Evolutionary conservation across 768 basidiomycete genomes (phyloP), one percentile per base, ranked within the genome.

Genomic region (Boletus reticulatus): DNA sequence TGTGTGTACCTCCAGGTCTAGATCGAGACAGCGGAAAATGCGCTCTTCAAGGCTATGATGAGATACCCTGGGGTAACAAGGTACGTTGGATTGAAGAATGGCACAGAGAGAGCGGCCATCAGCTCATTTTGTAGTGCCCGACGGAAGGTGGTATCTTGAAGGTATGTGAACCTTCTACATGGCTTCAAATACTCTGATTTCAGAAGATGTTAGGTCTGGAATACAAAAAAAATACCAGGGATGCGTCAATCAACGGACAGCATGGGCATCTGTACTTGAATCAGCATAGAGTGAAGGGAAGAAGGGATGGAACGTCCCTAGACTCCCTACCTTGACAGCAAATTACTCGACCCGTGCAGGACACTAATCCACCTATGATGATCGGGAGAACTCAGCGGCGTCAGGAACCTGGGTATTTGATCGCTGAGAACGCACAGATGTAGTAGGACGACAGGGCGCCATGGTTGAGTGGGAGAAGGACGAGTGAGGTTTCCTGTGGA

Each of bases 281-380:
- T 22, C 47, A 16, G 57, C 14, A 37, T 38, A 11, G 66, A 66
- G 50, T 73, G 72, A 76, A 62, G 41, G 62, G 60, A 32, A 75
- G 60, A 32, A 72, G 65, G 29, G 73, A 76, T 6, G 70, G 75
- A 19, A 76, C 67, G n/a, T 76, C 63, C 17, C n/a, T n/a, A n/a
- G n/a, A n/a, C n/a, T n/a, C n/a, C n/a, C 76, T 75, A 39, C 75
- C 75, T 58, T 76, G 75, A 31, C 75, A 74, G 32, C 75, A 53
- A 43, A 76, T 7, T 14, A 75, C 76, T 3, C 36, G 1, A 37
- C 16, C 4, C 29, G 39, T 13, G 10, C 22, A 36, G 34, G 20
- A 36, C 9, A 29, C 8, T 31, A 36, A 56, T 70, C 53, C 52
- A 71, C 75, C 71, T 74, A 74, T 51, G 19, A 75, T 63, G 45